Evolutionary conservation across 257 asterid genomes (phyloP), one percentile per base, ranked within the genome.

Genomic region (Penstemon barbatus): DNA sequence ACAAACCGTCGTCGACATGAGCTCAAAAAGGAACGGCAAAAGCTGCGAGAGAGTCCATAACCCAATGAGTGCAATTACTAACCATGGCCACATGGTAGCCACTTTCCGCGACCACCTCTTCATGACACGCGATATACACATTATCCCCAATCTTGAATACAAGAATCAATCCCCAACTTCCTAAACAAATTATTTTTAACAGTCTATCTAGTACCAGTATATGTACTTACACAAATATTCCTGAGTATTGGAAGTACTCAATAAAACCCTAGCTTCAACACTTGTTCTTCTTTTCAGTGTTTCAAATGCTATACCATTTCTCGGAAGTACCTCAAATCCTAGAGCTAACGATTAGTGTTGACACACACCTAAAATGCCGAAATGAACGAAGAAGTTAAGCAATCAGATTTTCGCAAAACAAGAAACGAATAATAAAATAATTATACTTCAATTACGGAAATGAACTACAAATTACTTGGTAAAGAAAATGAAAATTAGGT

Each of bases 61-160:
- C 66, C 90, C 96, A 76, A 91, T 86, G 69, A 91, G 87, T 58
- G 97, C 96, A 78, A 91, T 85, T 70, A 88, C 96, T 83, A 91
- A 80, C 98, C 98, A 91, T 58, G 98, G 98, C 85, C 89, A 67
- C 96, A 91, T 91, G 86, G 98, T 89, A 79, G 96, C 96, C 75
- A 91, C 80, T 77, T 89, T 84, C 75, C 96, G 81, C 41, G 98
- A 89, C 91, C 97, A 90, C 93, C 83, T 90, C 84, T 90, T 95
- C 85, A 89, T 82, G 74, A 86, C 91, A 61, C 98, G 89, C 53
- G 89, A 87, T 91, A 91, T 91, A 82, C 98, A 91, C 98, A 91
- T 91, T 91, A 91, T 91, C 94, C 85, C 89, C 83, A 75, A 80
- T 71, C 72, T 58, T 53, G 46, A 69, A 69, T 72, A 41, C 74